phyloP scores from a whole-genome alignment of 345 rosid species.

The Linum tenue region DNA sequence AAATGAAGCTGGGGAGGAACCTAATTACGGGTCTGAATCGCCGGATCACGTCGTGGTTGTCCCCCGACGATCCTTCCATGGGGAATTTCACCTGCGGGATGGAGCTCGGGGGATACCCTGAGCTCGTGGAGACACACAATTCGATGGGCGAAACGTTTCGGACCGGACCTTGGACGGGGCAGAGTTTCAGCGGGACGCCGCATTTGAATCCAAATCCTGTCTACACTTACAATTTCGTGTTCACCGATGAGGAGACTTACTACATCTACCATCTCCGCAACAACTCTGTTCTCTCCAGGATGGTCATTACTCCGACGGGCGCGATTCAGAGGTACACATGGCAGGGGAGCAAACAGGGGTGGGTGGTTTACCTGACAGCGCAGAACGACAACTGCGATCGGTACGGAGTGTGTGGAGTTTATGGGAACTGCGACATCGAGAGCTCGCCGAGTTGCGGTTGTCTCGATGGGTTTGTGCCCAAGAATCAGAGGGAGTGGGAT shows the following conservation, averaged over 20 bases:
- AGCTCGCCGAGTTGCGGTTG: constrained; percentile 7
- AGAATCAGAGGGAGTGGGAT: constrained; percentile 2
- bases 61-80: constrained; percentile 6
- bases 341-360: neutral
- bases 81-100: constrained; percentile 4
- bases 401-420: constrained; percentile 5
- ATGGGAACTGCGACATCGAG: constrained; percentile 2
- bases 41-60: constrained; percentile 5
- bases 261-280: neutral
- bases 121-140: neutral
- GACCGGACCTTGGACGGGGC: constrained; percentile 8
- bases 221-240: constrained; percentile 1
- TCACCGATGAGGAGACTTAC: constrained; percentile 4
- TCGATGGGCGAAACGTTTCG: neutral
- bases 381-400: constrained; percentile 3
- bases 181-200: constrained; percentile 1
- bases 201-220: neutral
- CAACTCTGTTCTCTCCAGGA: neutral
- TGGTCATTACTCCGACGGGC: constrained; percentile 1
- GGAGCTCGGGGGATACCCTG: constrained; percentile 4
- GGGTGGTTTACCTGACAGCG: neutral
- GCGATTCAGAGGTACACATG: neutral
- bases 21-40: constrained; percentile 8
- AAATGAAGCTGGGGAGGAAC: constrained; percentile 8
- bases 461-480: constrained; percentile 12